Base-by-base conservation (phyloP, 2,329 filamentous ascomycete species). In the Phaeosphaeriaceae sp. region DNA sequence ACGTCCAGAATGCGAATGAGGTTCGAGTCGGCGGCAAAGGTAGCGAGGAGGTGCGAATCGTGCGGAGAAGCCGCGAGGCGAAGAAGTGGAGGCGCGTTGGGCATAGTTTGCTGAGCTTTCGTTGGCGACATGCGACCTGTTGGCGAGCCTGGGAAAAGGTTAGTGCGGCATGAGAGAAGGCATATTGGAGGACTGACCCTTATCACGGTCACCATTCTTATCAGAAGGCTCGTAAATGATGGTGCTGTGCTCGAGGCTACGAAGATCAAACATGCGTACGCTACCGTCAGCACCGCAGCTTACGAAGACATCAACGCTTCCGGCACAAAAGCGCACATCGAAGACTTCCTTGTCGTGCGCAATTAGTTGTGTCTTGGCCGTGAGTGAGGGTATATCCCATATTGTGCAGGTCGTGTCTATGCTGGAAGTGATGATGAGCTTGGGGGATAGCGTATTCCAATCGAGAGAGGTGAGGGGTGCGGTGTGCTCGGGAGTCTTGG, bases 341-440 rank as follows among this genome's bases (percentile, higher is more conserved):
- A 97, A 99, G 6, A 99, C 95, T 79, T 99, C 95, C 79, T 98
- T 98, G 80, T 99, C 95, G 77, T 99, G 95, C 20, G 95, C 95
- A 78, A 99, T 99, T 47, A 99, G 83, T 77, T 99, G 95, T 1
- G 95, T 99, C 81, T 99, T 99, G 52, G 95, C 95, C 0, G 95
- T 99, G 62, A 99, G 83, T 1, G 95, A 97, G 3, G 95, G 95
- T 55, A 99, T 99, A 76, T 99, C 95, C 95, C 95, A 99, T 66
- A 99, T 99, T 4, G 95, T 99, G 80, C 95, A 99, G 6, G 95
- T 99, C 1, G 95, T 99, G 75, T 99, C 95, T 72, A 99, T 99
- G 76, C 93, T 98, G 3, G 93, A 97, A 1, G 95, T 99, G 72
- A 99, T 99, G 74, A 99, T 99, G 53, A 99, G 83, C 76, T 94